Base-by-base conservation (phyloP, 148 eudicot genomes). In the Silene latifolia region DNA sequence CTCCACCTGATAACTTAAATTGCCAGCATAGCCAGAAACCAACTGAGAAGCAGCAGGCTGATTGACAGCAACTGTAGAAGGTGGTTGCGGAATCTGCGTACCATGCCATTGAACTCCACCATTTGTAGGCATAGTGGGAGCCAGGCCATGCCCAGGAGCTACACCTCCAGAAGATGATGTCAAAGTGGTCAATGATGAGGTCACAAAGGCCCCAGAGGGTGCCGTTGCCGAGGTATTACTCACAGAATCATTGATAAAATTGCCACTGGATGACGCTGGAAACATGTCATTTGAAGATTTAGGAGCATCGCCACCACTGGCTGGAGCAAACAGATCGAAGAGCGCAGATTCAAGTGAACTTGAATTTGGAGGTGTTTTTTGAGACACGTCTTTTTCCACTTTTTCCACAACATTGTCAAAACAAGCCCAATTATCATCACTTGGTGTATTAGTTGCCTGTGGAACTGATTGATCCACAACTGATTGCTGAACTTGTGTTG, bases 381-480 rank as follows among this genome's bases (percentile, higher is more conserved):
- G 84, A 73, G 88, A 56, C 25, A 64, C 76, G 7, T 44, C 88
- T 57, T 70, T 78, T 74, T 80, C 87, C 0, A 83, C 88, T 57
- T 70, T 78, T 74, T 80, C 87, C 0, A 83, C n/a, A 69, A 81
- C 73, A 29, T 85, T 82, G 83, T 89, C 98, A 80, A 96, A 96
- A 83, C 84, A 85, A 47, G 99, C 98, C 99, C 98, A 92, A 78
- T 95, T 85, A 79, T 89, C 88, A 79, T 78, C 77, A 67, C 24
- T 69, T 27, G 92, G 72, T 81, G 85, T 61, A 76, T 78, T 74
- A 70, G 87, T 76, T 68, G 82, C 71, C 71, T 86, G 88, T 7
- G 72, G 27, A 64, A 70, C 80, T 9, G 89, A 65, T 24, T 86
- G 83, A 74, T 44, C 74, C 19, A 78, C 44, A 64, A 71, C 69